Evolutionary conservation across 345 rosid species (phyloP).

Genomic region (Microthlaspi erraticum): DNA sequence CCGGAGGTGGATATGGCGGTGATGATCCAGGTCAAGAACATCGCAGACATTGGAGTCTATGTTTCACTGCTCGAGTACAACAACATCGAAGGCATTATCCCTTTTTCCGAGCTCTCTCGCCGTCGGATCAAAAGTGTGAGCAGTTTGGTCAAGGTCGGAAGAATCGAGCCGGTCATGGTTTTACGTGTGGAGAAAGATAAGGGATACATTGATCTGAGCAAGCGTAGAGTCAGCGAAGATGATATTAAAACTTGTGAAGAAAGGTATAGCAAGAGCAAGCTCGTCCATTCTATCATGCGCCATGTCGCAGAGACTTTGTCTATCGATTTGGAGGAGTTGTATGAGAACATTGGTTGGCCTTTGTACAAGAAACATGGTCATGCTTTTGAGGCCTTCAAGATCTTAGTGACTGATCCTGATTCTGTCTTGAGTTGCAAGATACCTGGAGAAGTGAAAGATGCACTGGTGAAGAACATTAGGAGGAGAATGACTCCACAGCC

Average conservation of each 20-base stretch:
- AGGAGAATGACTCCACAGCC: constrained; percentile 99
- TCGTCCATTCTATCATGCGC: constrained; percentile 97
- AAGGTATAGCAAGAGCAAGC: constrained; percentile 98
- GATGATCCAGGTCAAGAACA: constrained; percentile 96
- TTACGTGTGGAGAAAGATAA: constrained; percentile 96
- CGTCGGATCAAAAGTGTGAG: constrained; percentile 98
- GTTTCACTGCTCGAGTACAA: too few species aligned
- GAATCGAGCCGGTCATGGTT: constrained; percentile 98
- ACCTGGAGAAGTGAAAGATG: constrained; percentile 90
- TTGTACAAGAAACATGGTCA: constrained; percentile 91
- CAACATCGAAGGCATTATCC: too few species aligned
- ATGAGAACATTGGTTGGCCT: constrained; percentile 90
- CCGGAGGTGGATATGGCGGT: constrained; percentile 99
- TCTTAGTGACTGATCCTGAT: constrained; percentile 90
- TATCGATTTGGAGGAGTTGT: constrained; percentile 92
- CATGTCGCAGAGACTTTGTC: constrained; percentile 92
- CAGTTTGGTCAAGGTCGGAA: constrained; percentile 90
- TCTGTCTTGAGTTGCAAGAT: constrained; percentile 69
- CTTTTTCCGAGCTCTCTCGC: too few species aligned
- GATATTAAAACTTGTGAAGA: constrained; percentile 95
- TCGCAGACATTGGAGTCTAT: too few species aligned
- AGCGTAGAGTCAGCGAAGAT: constrained; percentile 92
- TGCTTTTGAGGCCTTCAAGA: constrained; percentile 99
- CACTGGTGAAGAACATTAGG: constrained; percentile 80
- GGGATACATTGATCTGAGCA: constrained; percentile 95